A percentile compares a stretch with the other conserved stretches of the same genome.
phyloP scores from a whole-genome alignment of 1,139 yeast species.

The Scheffersomyces parashehatae region DNA sequence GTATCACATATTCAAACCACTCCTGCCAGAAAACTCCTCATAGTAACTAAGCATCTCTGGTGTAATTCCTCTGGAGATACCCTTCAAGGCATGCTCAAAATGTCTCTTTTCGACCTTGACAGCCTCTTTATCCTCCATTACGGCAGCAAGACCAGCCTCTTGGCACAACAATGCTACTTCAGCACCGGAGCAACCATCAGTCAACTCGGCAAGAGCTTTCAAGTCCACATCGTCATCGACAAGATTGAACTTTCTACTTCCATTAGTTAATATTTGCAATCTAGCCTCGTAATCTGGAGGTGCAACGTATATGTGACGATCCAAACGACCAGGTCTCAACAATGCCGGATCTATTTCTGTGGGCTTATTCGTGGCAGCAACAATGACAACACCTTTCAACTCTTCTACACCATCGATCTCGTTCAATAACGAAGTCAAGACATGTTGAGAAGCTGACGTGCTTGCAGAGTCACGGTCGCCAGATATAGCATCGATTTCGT shows the following conservation, averaged over 20 bases:
- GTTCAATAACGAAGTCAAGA: constrained; percentile 81
- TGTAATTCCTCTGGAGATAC: constrained; percentile 77
- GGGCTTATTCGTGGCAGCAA: constrained; percentile 96
- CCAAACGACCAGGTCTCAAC: constrained; percentile 90
- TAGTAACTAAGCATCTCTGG: constrained; percentile 80
- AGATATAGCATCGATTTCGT: constrained; percentile 92
- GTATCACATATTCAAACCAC: constrained; percentile 32
- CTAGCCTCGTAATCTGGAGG: constrained; percentile 89
- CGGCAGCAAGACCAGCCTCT: constrained; percentile 92
- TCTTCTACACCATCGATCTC: constrained; percentile 98
- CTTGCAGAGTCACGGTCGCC: constrained; percentile 65
- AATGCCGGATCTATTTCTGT: constrained; percentile 89
- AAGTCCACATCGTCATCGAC: constrained; percentile 41
- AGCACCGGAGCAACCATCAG: constrained; percentile 96
- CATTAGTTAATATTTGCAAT: constrained; percentile 68
- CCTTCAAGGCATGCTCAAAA: constrained; percentile 67
- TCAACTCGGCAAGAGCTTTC: constrained; percentile 54
- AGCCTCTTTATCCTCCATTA: constrained; percentile 71
- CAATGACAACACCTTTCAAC: constrained; percentile 84
- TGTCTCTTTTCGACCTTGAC: constrained; percentile 58
- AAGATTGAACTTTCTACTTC: constrained; percentile 59
- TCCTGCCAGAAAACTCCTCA: constrained; percentile 56
- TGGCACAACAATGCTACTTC: constrained; percentile 90
- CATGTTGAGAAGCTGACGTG: constrained; percentile 79
- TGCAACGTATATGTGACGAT: constrained; percentile 85